Conservation (phyloP, 139 green algal genomes). For the Chlamydomonas sp. region DNA sequence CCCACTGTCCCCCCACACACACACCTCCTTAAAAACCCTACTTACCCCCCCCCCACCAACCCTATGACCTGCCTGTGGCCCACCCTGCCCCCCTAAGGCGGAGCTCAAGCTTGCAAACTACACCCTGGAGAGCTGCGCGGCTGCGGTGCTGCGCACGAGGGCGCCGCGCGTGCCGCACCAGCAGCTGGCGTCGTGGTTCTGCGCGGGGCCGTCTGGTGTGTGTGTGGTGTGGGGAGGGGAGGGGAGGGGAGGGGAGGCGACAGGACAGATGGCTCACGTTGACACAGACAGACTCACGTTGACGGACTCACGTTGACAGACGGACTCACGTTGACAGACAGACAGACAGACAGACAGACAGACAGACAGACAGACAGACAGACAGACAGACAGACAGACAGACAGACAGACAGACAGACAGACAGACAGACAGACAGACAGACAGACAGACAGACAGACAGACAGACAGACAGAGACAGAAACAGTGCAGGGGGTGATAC, state of each 20-base stretch:
- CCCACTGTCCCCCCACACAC: no score
- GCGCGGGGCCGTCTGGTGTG: conserved; percentile 25
- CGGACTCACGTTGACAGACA: background rate
- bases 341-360: background rate
- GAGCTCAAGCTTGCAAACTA: conserved; percentile 83
- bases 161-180: conserved; percentile 56
- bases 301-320: background rate
- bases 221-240: no score
- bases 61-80: no score
- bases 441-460: no score
- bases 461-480: no score
- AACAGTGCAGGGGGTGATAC: no score
- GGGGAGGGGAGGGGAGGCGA: no score
- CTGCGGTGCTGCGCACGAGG: conserved; percentile 71
- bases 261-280: no score
- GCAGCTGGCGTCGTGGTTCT: conserved; percentile 77
- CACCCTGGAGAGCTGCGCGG: conserved; percentile 67
- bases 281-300: no score
- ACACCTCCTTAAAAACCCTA: no score
- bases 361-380: background rate
- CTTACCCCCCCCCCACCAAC: no score
- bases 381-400: background rate
- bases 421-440: background rate
- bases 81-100: no score
- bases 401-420: background rate